Conservation (phyloP, 495 filamentous ascomycete species). For the Sabuloglossum arenarium region DNA sequence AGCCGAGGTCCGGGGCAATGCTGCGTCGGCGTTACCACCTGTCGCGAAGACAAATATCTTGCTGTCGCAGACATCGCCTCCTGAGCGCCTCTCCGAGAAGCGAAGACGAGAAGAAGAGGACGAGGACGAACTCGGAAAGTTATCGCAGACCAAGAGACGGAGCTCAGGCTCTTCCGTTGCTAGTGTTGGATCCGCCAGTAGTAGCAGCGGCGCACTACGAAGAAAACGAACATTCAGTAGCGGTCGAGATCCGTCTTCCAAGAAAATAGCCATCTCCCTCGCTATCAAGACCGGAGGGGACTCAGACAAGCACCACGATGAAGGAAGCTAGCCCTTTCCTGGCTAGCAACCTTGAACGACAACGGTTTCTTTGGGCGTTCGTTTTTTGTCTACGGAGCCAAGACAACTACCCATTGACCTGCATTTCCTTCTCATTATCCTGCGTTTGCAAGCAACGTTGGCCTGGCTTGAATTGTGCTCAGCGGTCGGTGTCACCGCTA, state of each 20-base stretch:
- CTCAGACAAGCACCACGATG: not conserved
- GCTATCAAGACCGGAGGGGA: constrained; percentile 1
- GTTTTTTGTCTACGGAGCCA: not conserved
- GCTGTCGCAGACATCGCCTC: constrained; percentile 21
- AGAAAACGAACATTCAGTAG: not conserved
- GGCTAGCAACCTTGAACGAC: not conserved
- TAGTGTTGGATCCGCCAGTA: constrained; percentile 14
- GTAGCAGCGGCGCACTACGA: not conserved
- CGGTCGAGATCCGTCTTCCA: constrained; percentile 1
- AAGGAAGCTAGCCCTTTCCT: not conserved
- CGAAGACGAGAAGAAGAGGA: constrained; percentile 81
- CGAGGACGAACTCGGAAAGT: constrained; percentile 55
- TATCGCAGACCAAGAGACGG: constrained; percentile 46
- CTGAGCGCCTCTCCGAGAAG: constrained; percentile 74
- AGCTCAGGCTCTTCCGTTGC: constrained; percentile 14
- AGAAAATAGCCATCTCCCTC: constrained; percentile 19
- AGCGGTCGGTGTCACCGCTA: too few species aligned
- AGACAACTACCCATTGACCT: not conserved
- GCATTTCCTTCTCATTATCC: too few species aligned
- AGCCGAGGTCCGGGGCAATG: constrained; percentile 8
- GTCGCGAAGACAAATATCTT: constrained; percentile 10
- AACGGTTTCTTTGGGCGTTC: constrained; percentile 1
- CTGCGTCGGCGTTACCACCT: constrained; percentile 8
- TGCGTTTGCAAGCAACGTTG: too few species aligned
- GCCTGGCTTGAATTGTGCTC: too few species aligned